These are phyloP conservation scores for Bruguiera sexangula DNA, from an alignment of 345 rosid species.

Conservation along the genomic window DNA sequence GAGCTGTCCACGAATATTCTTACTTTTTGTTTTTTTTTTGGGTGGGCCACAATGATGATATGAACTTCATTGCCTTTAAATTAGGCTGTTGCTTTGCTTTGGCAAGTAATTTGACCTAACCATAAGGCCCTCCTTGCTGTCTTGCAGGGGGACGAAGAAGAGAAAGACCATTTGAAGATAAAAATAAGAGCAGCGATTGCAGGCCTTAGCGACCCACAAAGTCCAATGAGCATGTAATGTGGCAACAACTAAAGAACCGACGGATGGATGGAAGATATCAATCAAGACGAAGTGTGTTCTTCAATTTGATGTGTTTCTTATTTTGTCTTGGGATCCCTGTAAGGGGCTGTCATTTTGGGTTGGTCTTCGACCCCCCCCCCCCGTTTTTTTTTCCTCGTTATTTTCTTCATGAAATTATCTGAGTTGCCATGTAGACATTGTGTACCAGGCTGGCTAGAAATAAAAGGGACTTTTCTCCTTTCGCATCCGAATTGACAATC, in stretches of 20 bases:
- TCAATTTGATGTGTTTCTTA: neutral
- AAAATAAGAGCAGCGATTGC: slow-evolving; percentile 53
- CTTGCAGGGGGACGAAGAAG: slow-evolving; percentile 58
- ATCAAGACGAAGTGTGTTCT: neutral
- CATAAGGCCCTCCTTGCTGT: no score
- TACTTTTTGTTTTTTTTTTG: no score
- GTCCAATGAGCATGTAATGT: slow-evolving; percentile 53
- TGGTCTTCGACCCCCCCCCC: neutral
- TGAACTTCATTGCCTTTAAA: no score
- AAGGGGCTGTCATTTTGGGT: neutral
- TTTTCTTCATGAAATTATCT: neutral
- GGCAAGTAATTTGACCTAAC: no score
- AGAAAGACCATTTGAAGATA: slow-evolving; percentile 40
- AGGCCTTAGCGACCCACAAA: slow-evolving; percentile 50
- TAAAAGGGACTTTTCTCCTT: no score
- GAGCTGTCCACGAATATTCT: no score
- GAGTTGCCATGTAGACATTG: neutral
- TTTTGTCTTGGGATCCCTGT: neutral
- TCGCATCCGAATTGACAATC: no score
- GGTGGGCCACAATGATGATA: no score
- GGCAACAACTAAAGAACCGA: neutral
- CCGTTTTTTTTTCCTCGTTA: neutral
- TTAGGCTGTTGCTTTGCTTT: no score
- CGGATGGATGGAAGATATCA: no score
- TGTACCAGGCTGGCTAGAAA: no score